These are phyloP conservation scores for Backusella tarrabulga DNA, from an alignment of 192 early-diverging fungal species.

Conservation along the genomic window DNA sequence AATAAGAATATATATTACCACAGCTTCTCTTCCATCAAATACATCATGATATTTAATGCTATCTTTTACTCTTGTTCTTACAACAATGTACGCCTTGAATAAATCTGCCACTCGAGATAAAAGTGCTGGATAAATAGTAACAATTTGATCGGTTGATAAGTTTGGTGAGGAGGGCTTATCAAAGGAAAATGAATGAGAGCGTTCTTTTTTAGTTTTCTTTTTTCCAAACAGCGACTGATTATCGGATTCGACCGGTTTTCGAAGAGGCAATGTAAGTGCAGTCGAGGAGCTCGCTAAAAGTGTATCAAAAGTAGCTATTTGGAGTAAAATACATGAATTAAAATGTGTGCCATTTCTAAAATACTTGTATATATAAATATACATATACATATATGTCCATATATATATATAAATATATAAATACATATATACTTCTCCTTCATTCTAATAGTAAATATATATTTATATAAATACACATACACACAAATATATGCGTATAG, in stretches of 20 bases:
- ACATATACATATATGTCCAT: not conserved
- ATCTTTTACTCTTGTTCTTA: constrained; percentile 70
- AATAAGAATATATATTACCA: constrained; percentile 51
- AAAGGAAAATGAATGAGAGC: constrained; percentile 11
- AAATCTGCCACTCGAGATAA: constrained; percentile 67
- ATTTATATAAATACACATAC: constrained; percentile 1
- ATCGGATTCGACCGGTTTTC: not conserved
- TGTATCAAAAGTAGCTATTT: constrained; percentile 8
- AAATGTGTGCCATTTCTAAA: not conserved
- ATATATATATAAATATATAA: constrained; percentile 4
- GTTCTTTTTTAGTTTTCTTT: not conserved
- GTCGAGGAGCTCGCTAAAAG: not conserved
- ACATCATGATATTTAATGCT: constrained; percentile 78
- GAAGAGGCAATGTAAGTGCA: constrained; percentile 4
- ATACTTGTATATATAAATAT: not conserved
- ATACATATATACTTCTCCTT: constrained; percentile 7
- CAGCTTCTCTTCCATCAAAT: constrained; percentile 87
- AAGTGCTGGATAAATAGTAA: constrained; percentile 66
- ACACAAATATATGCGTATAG: not conserved
- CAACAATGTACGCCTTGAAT: constrained; percentile 56
- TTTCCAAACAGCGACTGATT: not conserved
- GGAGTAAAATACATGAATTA: not conserved
- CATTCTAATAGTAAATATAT: constrained; percentile 5
- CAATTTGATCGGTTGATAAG: not conserved
- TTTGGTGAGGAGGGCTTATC: not conserved